phyloP scores from a whole-genome alignment of 306 rosid genomes.

The Urtica urens region DNA sequence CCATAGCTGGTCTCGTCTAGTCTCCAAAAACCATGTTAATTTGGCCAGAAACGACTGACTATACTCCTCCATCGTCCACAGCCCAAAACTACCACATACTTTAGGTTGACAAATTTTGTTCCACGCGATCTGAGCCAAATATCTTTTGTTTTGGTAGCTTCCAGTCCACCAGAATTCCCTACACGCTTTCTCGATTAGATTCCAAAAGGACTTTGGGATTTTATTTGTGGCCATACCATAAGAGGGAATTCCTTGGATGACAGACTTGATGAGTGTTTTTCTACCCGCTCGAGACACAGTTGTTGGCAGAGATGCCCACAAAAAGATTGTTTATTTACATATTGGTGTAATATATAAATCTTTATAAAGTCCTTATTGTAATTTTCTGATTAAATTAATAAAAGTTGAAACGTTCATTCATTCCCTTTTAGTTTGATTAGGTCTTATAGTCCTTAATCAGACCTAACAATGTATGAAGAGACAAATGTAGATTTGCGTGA shows the following conservation, averaged over 20 bases:
- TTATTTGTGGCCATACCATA: neutral
- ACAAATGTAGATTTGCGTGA: no score
- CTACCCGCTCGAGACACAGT: neutral
- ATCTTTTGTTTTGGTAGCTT: neutral
- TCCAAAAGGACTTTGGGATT: neutral
- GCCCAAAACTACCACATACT: no score
- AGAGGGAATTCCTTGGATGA: neutral
- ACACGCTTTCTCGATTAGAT: neutral
- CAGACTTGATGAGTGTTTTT: neutral
- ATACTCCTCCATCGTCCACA: no score
- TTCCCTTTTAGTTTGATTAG: no score
- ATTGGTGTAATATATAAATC: no score
- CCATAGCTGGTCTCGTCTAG: neutral
- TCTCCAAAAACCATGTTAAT: neutral
- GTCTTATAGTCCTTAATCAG: no score
- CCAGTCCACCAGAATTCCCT: neutral
- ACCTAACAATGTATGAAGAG: no score
- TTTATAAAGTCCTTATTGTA: no score
- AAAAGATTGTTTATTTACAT: no score
- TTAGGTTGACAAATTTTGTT: neutral
- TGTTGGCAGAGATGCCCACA: no score
- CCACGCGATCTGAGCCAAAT: neutral
- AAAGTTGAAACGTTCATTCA: no score
- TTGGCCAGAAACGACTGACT: neutral
- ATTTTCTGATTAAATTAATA: no score